Base-by-base conservation (phyloP, 306 rosid genomes). In the Cucurbita pepo region DNA sequence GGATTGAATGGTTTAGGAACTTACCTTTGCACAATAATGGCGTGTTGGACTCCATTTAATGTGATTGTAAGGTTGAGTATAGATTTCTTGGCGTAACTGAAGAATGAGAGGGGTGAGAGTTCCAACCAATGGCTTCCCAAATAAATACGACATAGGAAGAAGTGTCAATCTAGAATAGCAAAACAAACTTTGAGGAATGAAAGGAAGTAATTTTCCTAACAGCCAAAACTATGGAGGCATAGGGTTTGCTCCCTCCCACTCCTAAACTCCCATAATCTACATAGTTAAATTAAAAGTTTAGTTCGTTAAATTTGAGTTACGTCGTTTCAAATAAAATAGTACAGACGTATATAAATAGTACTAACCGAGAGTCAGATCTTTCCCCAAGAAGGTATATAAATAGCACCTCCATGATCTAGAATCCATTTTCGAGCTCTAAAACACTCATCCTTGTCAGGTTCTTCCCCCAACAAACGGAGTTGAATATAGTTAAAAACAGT, bases 331-430 rank as follows among this genome's bases (percentile, higher is more conserved):
- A 25, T 25, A 1, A 25, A 1, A 25, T 25, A 25, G 30, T 1
- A 5, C 8, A 38, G 53, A 14, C 4, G 13, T 48, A 48, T 13
- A 72, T 72, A 30, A n/a, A n/a, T 69, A 72, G 69, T 82, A 84
- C 78, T 78, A 83, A 93, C 98, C 74, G 97, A 85, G 83, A 93
- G 90, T 97, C 96, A 93, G 92, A 90, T 90, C 85, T 92, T 92
- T 53, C 97, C 97, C 97, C 97, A 92, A 0, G 95, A 92, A 12
- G 97, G 87, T 50, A 88, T 92, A 60, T 37, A 69, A 62, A 88
- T 82, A 56, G 97, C 97, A 79, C 95, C 87, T 44, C 97, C 97
- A 69, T 87, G 97, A 52, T 69, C 83, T 25, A 90, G 86, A 80
- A 90, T 92, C 97, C 97, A 92, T 16, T 71, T 84, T 16, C 85